phyloP scores from a whole-genome alignment of 805 yeast genomes.

The Candida ficus region DNA sequence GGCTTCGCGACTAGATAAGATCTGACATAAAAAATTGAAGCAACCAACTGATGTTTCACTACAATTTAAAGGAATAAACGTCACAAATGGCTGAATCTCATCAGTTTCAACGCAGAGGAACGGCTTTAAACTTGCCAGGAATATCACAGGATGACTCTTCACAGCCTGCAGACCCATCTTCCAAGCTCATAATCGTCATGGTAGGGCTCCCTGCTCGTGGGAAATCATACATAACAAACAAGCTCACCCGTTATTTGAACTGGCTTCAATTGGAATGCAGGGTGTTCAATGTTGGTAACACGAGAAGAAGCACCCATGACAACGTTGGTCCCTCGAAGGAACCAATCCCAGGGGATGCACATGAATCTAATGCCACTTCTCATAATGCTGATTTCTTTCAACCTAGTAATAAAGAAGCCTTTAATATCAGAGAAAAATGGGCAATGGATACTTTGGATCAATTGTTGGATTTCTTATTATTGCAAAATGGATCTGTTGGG shows the following conservation, averaged over 20 bases:
- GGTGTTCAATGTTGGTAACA: conserved; percentile 93
- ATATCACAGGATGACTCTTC: conserved; percentile 41
- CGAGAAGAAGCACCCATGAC: conserved; percentile 70
- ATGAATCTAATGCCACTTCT: conserved; percentile 15
- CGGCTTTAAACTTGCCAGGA: conserved; percentile 90
- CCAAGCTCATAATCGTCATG: conserved; percentile 89
- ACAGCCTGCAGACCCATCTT: conserved; percentile 17
- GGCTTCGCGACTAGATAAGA: too few species aligned
- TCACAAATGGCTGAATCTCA: not conserved
- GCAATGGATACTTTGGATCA: conserved; percentile 91
- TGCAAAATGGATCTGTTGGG: conserved; percentile 87
- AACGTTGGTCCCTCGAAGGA: conserved; percentile 60
- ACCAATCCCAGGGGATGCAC: conserved; percentile 47
- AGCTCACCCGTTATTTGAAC: conserved; percentile 82
- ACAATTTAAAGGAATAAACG: too few species aligned
- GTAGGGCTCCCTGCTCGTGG: conserved; percentile 96
- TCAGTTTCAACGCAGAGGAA: conserved; percentile 39
- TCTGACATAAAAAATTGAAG: too few species aligned
- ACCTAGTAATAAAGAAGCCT: conserved; percentile 66
- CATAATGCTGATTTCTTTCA: conserved; percentile 85
- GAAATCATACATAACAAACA: conserved; percentile 88
- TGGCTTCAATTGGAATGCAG: conserved; percentile 91
- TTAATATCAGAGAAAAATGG: conserved; percentile 81
- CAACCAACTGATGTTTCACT: too few species aligned
- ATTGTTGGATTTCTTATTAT: conserved; percentile 70